Conservation (phyloP, 331 rosid species). For the Arachis monticola region DNA sequence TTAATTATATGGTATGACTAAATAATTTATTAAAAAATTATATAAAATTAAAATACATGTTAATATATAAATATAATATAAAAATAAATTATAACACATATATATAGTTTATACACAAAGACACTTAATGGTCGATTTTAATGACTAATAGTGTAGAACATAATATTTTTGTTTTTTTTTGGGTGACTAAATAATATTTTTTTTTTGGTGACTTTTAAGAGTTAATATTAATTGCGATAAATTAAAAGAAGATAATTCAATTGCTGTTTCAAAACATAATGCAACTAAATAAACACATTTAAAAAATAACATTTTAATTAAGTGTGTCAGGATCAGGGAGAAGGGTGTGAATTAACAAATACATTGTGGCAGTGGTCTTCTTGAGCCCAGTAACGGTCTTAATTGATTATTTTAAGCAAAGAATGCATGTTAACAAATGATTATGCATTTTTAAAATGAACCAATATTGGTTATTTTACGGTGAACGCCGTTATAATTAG, state of each 20-base stretch:
- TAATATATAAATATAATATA: no score
- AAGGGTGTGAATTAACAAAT: not conserved
- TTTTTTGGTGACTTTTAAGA: no score
- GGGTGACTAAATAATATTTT: no score
- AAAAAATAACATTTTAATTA: not conserved
- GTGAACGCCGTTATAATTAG: not conserved
- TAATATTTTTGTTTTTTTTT: no score
- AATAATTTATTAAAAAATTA: no score
- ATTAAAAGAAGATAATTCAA: not conserved
- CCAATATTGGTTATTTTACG: slow-evolving; percentile 17
- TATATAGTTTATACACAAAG: no score
- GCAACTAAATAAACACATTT: not conserved
- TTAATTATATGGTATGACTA: no score
- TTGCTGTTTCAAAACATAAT: not conserved
- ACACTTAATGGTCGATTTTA: no score
- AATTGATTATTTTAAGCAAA: not conserved
- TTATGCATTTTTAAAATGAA: not conserved
- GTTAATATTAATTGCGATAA: no score
- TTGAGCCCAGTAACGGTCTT: slow-evolving; percentile 33
- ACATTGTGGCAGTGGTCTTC: slow-evolving; percentile 11
- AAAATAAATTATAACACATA: no score
- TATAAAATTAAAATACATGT: no score
- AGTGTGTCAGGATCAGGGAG: slow-evolving; percentile 10
- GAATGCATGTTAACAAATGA: slow-evolving; percentile 14
- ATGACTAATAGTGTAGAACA: no score